phyloP scores from a whole-genome alignment of 116 monocot genomes.

The Zostera marina region DNA sequence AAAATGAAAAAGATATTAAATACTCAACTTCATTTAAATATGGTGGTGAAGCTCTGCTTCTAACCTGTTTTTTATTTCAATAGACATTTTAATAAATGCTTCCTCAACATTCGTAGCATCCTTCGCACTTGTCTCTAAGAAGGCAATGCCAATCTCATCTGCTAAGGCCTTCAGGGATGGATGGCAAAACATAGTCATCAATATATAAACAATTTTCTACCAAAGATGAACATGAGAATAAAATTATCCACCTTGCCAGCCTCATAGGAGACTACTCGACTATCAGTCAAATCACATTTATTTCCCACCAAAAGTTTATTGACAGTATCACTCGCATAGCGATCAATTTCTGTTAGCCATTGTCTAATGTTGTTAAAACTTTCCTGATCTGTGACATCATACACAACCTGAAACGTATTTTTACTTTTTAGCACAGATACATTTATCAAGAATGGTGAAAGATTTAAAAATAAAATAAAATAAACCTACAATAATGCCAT shows the following conservation, averaged over 20 bases:
- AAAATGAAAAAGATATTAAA: neutral
- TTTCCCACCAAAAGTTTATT: constrained; percentile 23
- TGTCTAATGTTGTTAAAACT: constrained; percentile 25
- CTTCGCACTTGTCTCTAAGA: constrained; percentile 32
- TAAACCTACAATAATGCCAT: constrained; percentile 68
- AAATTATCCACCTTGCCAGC: neutral
- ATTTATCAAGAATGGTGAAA: neutral
- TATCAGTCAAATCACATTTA: constrained; percentile 19
- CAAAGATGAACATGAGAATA: neutral
- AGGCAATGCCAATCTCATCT: constrained; percentile 32
- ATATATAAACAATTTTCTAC: neutral
- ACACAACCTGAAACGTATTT: constrained; percentile 12
- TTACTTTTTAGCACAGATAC: neutral
- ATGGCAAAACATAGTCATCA: neutral
- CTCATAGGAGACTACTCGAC: constrained; percentile 12
- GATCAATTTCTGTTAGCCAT: constrained; percentile 23
- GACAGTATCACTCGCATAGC: constrained; percentile 20
- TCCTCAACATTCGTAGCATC: constrained; percentile 32
- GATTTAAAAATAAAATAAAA: neutral
- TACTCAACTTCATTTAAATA: neutral
- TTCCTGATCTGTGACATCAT: constrained; percentile 22
- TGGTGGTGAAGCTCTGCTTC: neutral
- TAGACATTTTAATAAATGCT: constrained; percentile 29
- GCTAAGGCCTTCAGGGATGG: constrained; percentile 20
- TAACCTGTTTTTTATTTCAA: constrained; percentile 23